phyloP scores from a whole-genome alignment of 1,284 basidiomycete genomes.

The Violaceomyces palustris region DNA sequence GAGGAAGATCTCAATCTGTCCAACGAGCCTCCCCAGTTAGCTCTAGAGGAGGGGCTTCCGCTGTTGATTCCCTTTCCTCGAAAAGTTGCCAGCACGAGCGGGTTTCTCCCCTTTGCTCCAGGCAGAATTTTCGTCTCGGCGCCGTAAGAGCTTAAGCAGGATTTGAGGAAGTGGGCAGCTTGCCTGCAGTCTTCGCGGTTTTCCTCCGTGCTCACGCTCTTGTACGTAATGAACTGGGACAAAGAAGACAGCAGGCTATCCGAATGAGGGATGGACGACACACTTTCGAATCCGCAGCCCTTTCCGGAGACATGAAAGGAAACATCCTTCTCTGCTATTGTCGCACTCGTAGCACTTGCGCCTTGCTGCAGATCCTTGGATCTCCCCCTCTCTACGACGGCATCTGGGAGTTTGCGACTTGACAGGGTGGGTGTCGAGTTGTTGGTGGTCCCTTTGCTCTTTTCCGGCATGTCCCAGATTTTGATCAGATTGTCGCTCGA shows the following conservation, averaged over 20 bases:
- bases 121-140: conserved; percentile 41
- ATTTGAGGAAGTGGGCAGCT: conserved; percentile 43
- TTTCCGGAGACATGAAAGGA: too few relatives aligned
- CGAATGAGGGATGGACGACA: conserved; percentile 8
- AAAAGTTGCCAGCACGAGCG: conserved; percentile 46
- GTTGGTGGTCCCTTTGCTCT: too few relatives aligned
- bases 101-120: conserved; percentile 27
- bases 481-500: conserved; percentile 39
- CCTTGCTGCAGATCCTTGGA: too few relatives aligned
- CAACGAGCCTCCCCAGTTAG: too few relatives aligned
- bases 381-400: too few relatives aligned
- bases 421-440: not conserved
- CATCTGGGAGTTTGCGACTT: too few relatives aligned
- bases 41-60: too few relatives aligned
- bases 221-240: conserved; percentile 78
- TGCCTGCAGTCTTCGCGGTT: conserved; percentile 66
- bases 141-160: conserved; percentile 36
- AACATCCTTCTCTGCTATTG: not conserved
- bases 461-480: conserved; percentile 40
- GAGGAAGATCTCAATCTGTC: too few relatives aligned
- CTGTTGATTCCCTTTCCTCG: too few relatives aligned
- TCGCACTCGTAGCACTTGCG: too few relatives aligned
- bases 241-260: conserved; percentile 63
- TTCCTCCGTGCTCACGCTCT: conserved; percentile 70
- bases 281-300: too few relatives aligned